phyloP scores from a whole-genome alignment of 257 asterid species.

The Avicennia marina region DNA sequence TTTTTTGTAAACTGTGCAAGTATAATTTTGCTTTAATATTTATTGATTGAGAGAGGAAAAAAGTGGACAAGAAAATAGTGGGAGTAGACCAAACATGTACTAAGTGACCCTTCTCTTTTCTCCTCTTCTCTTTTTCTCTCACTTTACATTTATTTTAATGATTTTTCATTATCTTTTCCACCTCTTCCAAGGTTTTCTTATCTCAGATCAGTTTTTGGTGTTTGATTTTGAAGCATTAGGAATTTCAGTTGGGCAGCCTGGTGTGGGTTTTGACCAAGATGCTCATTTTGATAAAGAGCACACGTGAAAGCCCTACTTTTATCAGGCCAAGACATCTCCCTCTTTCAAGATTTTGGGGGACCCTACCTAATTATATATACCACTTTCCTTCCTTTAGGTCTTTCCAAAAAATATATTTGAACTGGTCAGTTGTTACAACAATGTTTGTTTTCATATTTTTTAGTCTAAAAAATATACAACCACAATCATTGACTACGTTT shows the following conservation, averaged over 20 bases:
- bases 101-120: slow-evolving; percentile 18
- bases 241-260: slow-evolving; percentile 24
- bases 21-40: slow-evolving; percentile 10
- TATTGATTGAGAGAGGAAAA: too few species aligned
- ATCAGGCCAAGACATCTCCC: slow-evolving; percentile 34
- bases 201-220: too few species aligned
- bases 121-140: slow-evolving; percentile 1
- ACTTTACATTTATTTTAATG: slow-evolving; percentile 23
- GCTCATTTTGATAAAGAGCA: slow-evolving; percentile 45
- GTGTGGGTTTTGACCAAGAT: slow-evolving; percentile 46
- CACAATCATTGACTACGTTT: too few species aligned
- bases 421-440: background rate
- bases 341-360: slow-evolving; percentile 51
- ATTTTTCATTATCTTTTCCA: slow-evolving; percentile 19
- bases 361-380: slow-evolving; percentile 31
- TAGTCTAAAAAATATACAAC: too few species aligned
- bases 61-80: slow-evolving; percentile 25
- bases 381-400: background rate
- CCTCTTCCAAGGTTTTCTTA: slow-evolving; percentile 18
- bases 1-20: slow-evolving; percentile 5
- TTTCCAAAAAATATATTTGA: background rate
- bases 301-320: slow-evolving; percentile 50
- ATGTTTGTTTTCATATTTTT: too few species aligned
- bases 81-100: slow-evolving; percentile 36
- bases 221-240: slow-evolving; percentile 1